phyloP scores from a whole-genome alignment of 1,284 basidiomycete species.

The Macrocystidia cucumis region DNA sequence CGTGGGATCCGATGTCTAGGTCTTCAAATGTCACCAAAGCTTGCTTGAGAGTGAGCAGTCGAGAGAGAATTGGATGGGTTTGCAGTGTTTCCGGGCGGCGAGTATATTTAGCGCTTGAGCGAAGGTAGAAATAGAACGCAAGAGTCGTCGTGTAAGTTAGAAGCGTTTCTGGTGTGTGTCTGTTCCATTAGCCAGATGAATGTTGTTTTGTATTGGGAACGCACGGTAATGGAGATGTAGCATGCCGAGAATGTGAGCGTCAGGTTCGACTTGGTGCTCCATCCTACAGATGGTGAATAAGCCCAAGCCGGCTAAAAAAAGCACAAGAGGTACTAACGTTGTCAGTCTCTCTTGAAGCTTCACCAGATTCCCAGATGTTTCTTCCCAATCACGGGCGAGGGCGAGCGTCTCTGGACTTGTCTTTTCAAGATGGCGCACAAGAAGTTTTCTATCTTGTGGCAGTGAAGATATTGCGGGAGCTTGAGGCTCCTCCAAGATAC shows the following conservation, averaged over 20 bases:
- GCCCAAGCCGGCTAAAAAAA: not conserved
- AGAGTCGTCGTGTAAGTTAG: slow-evolving; percentile 88
- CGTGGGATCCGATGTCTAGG: slow-evolving; percentile 61
- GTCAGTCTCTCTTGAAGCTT: slow-evolving; percentile 48
- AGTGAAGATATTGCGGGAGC: slow-evolving; percentile 21
- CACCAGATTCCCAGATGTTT: slow-evolving; percentile 48
- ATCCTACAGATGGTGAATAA: too few relatives aligned
- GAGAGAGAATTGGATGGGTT: slow-evolving; percentile 72
- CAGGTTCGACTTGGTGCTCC: too few relatives aligned
- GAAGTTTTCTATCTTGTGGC: slow-evolving; percentile 53
- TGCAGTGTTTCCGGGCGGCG: slow-evolving; percentile 58
- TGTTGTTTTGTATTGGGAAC: slow-evolving; percentile 18
- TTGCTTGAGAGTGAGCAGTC: slow-evolving; percentile 83
- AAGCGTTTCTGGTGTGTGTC: slow-evolving; percentile 63
- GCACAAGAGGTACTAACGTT: slow-evolving; percentile 36
- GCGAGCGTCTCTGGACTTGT: slow-evolving; percentile 76
- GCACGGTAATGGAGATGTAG: slow-evolving; percentile 72
- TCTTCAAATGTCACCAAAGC: slow-evolving; percentile 78
- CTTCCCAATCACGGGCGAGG: slow-evolving; percentile 70
- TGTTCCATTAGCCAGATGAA: slow-evolving; percentile 2
- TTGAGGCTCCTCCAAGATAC: slow-evolving; percentile 30
- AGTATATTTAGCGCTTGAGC: slow-evolving; percentile 59
- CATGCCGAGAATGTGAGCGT: slow-evolving; percentile 53
- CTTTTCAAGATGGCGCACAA: slow-evolving; percentile 73
- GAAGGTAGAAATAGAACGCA: slow-evolving; percentile 89